Base-by-base conservation (phyloP, 2,329 filamentous ascomycete species). In the Phaeosphaeria sp. region DNA sequence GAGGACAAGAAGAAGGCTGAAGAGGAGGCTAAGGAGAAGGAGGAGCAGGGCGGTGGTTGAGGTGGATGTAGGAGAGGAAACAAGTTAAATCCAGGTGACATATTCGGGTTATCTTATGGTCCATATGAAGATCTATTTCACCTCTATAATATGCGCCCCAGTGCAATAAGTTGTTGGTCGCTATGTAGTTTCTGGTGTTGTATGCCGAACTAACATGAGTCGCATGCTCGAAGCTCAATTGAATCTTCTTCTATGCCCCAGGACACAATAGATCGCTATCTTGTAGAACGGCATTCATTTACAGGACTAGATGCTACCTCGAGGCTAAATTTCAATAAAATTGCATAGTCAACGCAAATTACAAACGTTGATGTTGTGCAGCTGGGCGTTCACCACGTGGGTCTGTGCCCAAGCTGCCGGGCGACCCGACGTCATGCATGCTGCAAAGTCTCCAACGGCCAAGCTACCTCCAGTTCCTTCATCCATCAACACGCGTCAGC, bases 1-100 rank as follows among this genome's bases (percentile, higher is more conserved):
- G 85, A 83, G 49, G 85, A 84, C 13, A 87, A 81, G 76, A 84
- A 81, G 73, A 83, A 84, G 60, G 82, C 83, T 48, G 84, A 81
- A 72, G 82, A 82, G 54, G 82, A 84, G 59, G 84, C 82, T 40
- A 81, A 63, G 36, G 65, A 64, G 49, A 67, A 63, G 25, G 71
- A 74, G 36, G 66, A 66, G 9, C 65, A 63, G 24, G 64, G 50
- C 8, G 61, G 59, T 30, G 63, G 60, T 55, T 68, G 64, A 68
- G 30, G 30, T 11, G 25, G 25, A 30, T 36, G 30, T 7, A 36
- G 15, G 5, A 36, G 30, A 36, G 3, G 11, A 36, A 13, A 6
- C 8, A 36, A 13, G 3, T 36, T 11, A 5, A 30, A 36, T 36
- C 3, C 15, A 36, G 3, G 11, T 6, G 11, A 36, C 30, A 36